These are phyloP conservation scores for Trypanosoma mega DNA, from an alignment of 208 protist genomes.

Conservation along the genomic window DNA sequence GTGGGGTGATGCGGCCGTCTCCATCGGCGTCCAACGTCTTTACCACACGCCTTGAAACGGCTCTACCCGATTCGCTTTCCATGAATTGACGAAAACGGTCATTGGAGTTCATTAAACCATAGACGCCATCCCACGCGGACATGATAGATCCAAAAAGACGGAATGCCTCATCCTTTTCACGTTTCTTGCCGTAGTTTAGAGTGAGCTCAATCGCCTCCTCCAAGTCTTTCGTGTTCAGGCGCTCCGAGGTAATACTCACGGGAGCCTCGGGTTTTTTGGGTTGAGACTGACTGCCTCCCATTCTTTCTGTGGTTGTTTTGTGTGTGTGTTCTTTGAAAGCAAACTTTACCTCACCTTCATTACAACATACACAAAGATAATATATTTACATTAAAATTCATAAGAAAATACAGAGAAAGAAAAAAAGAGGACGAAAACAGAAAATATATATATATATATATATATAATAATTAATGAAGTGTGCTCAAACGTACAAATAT, in stretches of 20 bases:
- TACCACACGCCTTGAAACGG: conserved; percentile 28
- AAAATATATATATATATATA: not conserved
- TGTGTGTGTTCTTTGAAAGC: not conserved
- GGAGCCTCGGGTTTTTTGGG: not conserved
- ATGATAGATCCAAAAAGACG: conserved; percentile 47
- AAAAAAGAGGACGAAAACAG: not conserved
- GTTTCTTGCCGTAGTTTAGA: conserved; percentile 38
- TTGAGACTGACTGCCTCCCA: not conserved
- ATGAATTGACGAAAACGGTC: conserved; percentile 37
- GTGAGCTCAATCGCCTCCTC: conserved; percentile 47
- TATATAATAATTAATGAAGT: not conserved
- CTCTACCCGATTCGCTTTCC: conserved; percentile 38
- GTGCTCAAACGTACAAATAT: no score
- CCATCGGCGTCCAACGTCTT: conserved; percentile 56
- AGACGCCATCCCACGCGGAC: conserved; percentile 38
- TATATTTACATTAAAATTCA: conserved; percentile 18
- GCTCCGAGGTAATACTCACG: conserved; percentile 5
- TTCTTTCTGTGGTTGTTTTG: not conserved
- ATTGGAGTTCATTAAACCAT: conserved; percentile 28
- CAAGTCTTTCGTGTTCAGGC: conserved; percentile 56
- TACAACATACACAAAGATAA: conserved; percentile 23
- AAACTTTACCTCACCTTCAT: conserved; percentile 18
- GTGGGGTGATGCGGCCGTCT: conserved; percentile 57
- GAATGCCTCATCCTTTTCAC: conserved; percentile 28
- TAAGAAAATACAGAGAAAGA: conserved; percentile 12